A percentile compares a stretch with the other conserved stretches of the same genome.
Evolutionary conservation across 805 yeast species (phyloP).

Genomic region (Grigorovia jiainica): DNA sequence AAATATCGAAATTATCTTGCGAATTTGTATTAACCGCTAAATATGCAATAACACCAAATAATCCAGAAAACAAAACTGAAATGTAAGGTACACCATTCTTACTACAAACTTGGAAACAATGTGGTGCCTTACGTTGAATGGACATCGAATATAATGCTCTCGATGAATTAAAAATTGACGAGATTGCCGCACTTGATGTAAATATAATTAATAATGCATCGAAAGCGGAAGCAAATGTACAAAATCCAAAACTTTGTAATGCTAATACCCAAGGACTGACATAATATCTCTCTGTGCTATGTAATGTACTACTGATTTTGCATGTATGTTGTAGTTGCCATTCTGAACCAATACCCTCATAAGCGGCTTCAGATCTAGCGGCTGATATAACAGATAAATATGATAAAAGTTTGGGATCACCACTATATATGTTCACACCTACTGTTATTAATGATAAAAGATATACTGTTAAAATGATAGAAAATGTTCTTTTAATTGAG

Average conservation of each 20-base stretch:
- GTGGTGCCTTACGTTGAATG: slow-evolving; percentile 52
- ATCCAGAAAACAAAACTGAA: slow-evolving; percentile 55
- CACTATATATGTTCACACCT: slow-evolving; percentile 64
- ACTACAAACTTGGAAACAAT: slow-evolving; percentile 48
- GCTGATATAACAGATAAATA: slow-evolving; percentile 29
- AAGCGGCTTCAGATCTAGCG: slow-evolving; percentile 9
- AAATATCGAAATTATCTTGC: slow-evolving; percentile 53
- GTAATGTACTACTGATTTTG: slow-evolving; percentile 55
- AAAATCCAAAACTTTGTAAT: slow-evolving; percentile 41
- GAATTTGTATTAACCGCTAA: slow-evolving; percentile 50
- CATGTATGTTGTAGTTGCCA: slow-evolving; percentile 63
- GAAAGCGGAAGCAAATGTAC: slow-evolving; percentile 40
- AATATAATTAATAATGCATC: slow-evolving; percentile 46
- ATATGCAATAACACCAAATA: slow-evolving; percentile 52
- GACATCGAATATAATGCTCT: slow-evolving; percentile 48
- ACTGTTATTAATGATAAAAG: slow-evolving; percentile 58
- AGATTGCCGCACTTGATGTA: slow-evolving; percentile 48
- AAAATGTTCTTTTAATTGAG: slow-evolving; percentile 67
- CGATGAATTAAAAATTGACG: slow-evolving; percentile 53
- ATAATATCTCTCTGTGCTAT: slow-evolving; percentile 31
- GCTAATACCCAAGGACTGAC: slow-evolving; percentile 54
- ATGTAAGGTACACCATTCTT: slow-evolving; percentile 62
- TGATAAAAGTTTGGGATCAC: slow-evolving; percentile 62
- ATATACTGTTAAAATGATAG: slow-evolving; percentile 59
- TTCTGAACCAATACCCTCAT: slow-evolving; percentile 18